Conservation (phyloP, 2,329 filamentous ascomycete species). For the Pestalotiopsis sp. region DNA sequence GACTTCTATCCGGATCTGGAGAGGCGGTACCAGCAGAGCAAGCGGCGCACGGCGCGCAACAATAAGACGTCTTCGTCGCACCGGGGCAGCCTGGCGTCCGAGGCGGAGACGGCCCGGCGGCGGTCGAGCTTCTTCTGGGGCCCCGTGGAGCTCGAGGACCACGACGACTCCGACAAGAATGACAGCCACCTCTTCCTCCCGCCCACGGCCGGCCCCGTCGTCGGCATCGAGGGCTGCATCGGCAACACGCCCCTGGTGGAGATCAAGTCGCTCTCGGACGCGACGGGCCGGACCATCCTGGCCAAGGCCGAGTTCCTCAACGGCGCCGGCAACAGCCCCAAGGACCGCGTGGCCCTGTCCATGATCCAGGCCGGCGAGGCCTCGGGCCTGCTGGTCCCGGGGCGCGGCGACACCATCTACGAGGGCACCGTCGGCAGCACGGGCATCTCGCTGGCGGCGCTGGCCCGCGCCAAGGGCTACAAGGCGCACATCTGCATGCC, state of each 20-base stretch:
- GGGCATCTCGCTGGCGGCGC: conserved; percentile 88
- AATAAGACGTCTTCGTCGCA: conserved; percentile 7
- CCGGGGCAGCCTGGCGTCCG: conserved; percentile 14
- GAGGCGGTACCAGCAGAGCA: conserved; percentile 56
- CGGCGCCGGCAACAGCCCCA: conserved; percentile 89
- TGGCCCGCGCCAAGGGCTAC: conserved; percentile 88
- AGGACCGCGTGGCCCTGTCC: conserved; percentile 89
- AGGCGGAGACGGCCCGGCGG: conserved; percentile 26
- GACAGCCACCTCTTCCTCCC: conserved; percentile 18
- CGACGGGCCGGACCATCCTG: conserved; percentile 85
- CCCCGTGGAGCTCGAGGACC: conserved; percentile 59
- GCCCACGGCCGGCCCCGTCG: conserved; percentile 51
- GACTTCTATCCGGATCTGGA: conserved; percentile 79
- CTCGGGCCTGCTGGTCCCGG: conserved; percentile 72
- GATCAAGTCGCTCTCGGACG: conserved; percentile 82
- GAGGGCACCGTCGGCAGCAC: conserved; percentile 97
- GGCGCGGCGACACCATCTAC: conserved; percentile 91
- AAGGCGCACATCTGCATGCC: conserved; percentile 97
- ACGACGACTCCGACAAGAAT: conserved; percentile 40
- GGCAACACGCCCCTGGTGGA: conserved; percentile 89
- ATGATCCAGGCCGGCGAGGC: conserved; percentile 86
- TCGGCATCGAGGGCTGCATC: conserved; percentile 89
- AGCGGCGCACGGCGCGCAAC: conserved; percentile 33
- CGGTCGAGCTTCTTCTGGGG: conserved; percentile 50
- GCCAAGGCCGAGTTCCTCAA: conserved; percentile 97